Evolutionary conservation across 2,329 filamentous ascomycete genomes (phyloP).

Genomic region (Hypoxylon rubiginosum): DNA sequence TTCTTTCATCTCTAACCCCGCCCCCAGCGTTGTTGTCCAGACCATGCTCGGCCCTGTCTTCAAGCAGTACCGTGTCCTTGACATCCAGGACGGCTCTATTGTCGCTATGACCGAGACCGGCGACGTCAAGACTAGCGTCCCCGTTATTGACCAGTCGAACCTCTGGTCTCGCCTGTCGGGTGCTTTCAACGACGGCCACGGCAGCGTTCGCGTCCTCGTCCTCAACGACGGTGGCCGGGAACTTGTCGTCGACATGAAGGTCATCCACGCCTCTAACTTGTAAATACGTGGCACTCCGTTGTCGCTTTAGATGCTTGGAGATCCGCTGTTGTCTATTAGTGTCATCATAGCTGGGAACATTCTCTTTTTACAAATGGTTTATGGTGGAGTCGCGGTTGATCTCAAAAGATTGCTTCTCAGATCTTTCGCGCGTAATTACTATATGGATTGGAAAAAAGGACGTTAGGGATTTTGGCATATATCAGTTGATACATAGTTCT

Average conservation of each 20-base stretch:
- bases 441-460: conserved; percentile 50
- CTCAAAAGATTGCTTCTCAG: conserved; percentile 47
- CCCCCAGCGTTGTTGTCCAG: conserved; percentile 96
- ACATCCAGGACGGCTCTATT: conserved; percentile 87
- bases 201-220: conserved; percentile 94
- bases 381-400: conserved; percentile 45
- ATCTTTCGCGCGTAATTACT: conserved; percentile 40
- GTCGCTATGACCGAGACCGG: conserved; percentile 99
- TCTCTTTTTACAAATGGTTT: conserved; percentile 39
- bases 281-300: conserved; percentile 56
- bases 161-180: conserved; percentile 84
- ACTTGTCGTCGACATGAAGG: conserved; percentile 99
- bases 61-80: conserved; percentile 99
- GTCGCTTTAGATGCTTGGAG: conserved; percentile 45
- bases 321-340: conserved; percentile 48
- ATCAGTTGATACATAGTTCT: conserved; percentile 60
- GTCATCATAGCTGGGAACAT: conserved; percentile 41
- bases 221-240: conserved; percentile 94
- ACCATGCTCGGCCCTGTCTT: conserved; percentile 99
- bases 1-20: conserved; percentile 96
- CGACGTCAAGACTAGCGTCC: conserved; percentile 95
- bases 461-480: conserved; percentile 56
- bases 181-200: conserved; percentile 91
- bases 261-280: conserved; percentile 84
- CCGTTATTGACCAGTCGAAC: conserved; percentile 94